A percentile compares a stretch with the other conserved stretches of the same genome.
Conservation (phyloP, 2,329 filamentous ascomycete genomes). For the Elsinoe arachidis region DNA sequence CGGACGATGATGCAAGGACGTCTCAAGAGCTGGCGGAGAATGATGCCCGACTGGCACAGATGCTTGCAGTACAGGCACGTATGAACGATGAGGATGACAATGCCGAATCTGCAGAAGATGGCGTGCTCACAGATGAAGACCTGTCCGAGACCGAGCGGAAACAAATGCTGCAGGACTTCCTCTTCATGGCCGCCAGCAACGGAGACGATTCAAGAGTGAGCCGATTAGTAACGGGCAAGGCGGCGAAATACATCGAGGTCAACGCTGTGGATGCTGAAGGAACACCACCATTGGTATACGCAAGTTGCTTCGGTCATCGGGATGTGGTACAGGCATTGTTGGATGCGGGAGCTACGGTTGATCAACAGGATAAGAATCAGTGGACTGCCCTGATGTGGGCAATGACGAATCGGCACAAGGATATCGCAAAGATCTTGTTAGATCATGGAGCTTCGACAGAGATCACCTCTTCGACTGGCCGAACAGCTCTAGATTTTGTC, state of each 20-base stretch:
- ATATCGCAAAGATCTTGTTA: slow-evolving; percentile 83
- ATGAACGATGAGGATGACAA: slow-evolving; percentile 57
- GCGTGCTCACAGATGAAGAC: slow-evolving; percentile 65
- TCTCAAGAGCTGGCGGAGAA: slow-evolving; percentile 52
- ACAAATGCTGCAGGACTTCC: slow-evolving; percentile 70
- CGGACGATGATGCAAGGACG: slow-evolving; percentile 58
- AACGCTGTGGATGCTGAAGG: slow-evolving; percentile 88
- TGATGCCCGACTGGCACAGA: slow-evolving; percentile 83
- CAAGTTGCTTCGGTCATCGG: slow-evolving; percentile 95
- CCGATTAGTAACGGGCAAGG: slow-evolving; percentile 64
- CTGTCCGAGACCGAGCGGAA: slow-evolving; percentile 70
- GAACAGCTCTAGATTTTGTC: slow-evolving; percentile 92
- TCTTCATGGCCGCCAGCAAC: slow-evolving; percentile 95
- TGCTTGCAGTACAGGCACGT: slow-evolving; percentile 89
- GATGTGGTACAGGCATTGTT: slow-evolving; percentile 77
- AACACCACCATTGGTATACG: slow-evolving; percentile 93
- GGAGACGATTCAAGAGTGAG: slow-evolving; percentile 77
- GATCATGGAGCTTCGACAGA: slow-evolving; percentile 94
- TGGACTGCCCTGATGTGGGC: slow-evolving; percentile 99
- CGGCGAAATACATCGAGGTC: slow-evolving; percentile 69
- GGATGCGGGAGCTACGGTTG: slow-evolving; percentile 76
- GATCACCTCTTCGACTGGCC: slow-evolving; percentile 85
- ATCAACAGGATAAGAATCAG: slow-evolving; percentile 89
- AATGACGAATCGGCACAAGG: slow-evolving; percentile 96
- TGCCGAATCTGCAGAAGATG: slow-evolving; percentile 69